Percentiles rank a stretch among this genome's conserved stretches.
phyloP scores from a whole-genome alignment of 148 eudicot genomes.

The Camellia granthamiana region DNA sequence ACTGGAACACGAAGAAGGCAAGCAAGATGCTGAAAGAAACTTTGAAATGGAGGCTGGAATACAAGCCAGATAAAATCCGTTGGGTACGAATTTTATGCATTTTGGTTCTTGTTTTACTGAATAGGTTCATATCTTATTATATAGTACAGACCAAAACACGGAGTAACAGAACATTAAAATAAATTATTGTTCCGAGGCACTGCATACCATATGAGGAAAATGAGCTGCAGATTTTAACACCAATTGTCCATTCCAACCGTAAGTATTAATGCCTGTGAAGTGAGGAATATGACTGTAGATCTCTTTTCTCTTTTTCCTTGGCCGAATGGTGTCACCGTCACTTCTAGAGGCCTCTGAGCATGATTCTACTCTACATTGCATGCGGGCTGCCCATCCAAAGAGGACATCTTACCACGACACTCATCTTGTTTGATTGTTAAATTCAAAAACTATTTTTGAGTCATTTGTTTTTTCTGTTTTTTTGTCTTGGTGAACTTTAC shows the following conservation, averaged over 20 bases:
- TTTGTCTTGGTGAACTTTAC: too few species aligned
- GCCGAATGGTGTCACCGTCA: neutral
- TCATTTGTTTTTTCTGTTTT: too few species aligned
- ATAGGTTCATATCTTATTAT: neutral
- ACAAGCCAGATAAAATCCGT: slow-evolving; percentile 40
- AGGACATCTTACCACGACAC: neutral
- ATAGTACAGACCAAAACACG: neutral
- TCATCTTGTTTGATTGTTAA: too few species aligned
- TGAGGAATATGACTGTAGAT: neutral
- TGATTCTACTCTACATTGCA: neutral
- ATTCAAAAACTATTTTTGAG: too few species aligned
- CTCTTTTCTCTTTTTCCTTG: neutral
- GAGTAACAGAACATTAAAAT: neutral
- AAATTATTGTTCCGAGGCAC: neutral
- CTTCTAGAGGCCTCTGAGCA: neutral
- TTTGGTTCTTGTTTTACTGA: neutral
- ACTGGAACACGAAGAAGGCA: slow-evolving; percentile 41
- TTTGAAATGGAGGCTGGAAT: slow-evolving; percentile 37
- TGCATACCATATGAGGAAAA: neutral
- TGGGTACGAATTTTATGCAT: slow-evolving; percentile 30
- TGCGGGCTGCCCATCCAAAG: neutral
- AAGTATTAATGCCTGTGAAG: neutral
- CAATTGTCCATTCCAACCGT: neutral
- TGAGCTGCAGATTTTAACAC: neutral
- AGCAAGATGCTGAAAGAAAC: slow-evolving; percentile 40